These are phyloP conservation scores for Trichoderma endophyticum DNA, from an alignment of 2,329 filamentous ascomycete species.

Conservation along the genomic window DNA sequence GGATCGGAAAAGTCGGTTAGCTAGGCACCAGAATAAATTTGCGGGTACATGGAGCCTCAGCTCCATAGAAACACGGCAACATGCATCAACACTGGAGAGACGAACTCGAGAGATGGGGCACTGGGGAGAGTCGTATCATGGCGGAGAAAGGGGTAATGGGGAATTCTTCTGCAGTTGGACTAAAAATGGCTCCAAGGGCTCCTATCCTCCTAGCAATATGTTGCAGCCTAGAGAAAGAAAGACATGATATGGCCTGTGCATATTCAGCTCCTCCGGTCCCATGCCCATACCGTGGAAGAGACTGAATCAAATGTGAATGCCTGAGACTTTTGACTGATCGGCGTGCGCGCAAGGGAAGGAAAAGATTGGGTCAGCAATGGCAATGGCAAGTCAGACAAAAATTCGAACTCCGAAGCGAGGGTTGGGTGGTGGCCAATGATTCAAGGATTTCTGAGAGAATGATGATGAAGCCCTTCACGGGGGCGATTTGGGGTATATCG, in stretches of 20 bases:
- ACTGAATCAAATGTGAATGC: background rate
- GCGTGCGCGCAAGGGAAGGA: background rate
- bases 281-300: background rate
- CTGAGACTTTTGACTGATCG: constrained; percentile 8
- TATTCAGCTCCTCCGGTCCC: background rate
- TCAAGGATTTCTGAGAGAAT: background rate
- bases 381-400: background rate
- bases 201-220: background rate
- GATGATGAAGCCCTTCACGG: background rate
- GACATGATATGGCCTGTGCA: background rate
- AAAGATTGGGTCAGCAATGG: background rate
- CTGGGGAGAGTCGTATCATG: background rate
- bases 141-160: background rate
- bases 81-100: background rate
- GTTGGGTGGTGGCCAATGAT: background rate
- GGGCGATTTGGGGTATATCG: background rate
- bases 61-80: background rate
- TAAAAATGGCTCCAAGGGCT: background rate
- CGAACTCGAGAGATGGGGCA: constrained; percentile 1
- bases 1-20: constrained; percentile 9
- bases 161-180: background rate
- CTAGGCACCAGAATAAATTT: constrained; percentile 15
- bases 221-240: background rate
- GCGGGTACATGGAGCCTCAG: background rate
- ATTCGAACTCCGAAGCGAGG: background rate